These are phyloP conservation scores for Trichoderma sp. DNA, from an alignment of 2,329 filamentous ascomycete species.

Conservation along the genomic window DNA sequence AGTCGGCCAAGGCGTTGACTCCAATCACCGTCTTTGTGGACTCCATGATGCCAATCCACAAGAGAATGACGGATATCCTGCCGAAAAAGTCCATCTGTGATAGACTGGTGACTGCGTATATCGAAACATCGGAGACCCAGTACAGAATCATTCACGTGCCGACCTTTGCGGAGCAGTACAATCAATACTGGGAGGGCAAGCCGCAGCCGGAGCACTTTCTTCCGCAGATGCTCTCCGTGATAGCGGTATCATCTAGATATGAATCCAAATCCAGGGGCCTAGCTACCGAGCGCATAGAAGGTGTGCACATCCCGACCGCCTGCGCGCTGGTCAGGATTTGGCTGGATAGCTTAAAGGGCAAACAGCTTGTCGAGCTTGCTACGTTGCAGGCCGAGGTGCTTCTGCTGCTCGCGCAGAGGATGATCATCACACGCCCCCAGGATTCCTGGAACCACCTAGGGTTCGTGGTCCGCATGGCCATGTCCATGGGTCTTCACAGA, in stretches of 20 bases:
- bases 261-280: conserved; percentile 53
- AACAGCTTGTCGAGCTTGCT: conserved; percentile 54
- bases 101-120: conserved; percentile 51
- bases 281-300: conserved; percentile 53
- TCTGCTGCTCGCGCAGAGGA: conserved; percentile 54
- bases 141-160: conserved; percentile 57
- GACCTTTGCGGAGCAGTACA: conserved; percentile 53
- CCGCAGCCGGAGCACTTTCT: conserved; percentile 53
- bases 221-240: conserved; percentile 54
- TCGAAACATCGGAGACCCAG: conserved; percentile 53
- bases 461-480: conserved; percentile 57
- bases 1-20: conserved; percentile 48
- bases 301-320: conserved; percentile 59
- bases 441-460: conserved; percentile 59
- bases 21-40: conserved; percentile 60
- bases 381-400: conserved; percentile 58
- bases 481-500: conserved; percentile 61
- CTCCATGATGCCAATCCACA: conserved; percentile 59
- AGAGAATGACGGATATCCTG: conserved; percentile 59
- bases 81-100: conserved; percentile 55
- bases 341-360: conserved; percentile 54
- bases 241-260: conserved; percentile 57
- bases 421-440: conserved; percentile 54
- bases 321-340: conserved; percentile 57
- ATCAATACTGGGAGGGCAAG: conserved; percentile 53